Evolutionary conservation across 805 yeast genomes (phyloP).

Genomic region (Helenozyma rhizophorensis): DNA sequence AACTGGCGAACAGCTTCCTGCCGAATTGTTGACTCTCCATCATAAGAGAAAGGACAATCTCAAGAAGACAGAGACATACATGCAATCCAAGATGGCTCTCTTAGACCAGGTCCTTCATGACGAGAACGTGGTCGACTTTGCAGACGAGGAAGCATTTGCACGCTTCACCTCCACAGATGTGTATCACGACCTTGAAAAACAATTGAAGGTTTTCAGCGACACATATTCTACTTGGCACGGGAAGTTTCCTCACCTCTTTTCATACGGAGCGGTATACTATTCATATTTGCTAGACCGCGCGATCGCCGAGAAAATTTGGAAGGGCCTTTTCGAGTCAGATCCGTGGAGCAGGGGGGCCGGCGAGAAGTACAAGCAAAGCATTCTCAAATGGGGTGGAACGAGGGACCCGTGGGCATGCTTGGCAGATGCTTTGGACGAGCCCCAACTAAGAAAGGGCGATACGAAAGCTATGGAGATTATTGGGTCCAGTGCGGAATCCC

Average conservation of each 20-base stretch:
- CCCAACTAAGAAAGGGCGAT: constrained; percentile 62
- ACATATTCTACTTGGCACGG: constrained; percentile 84
- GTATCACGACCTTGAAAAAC: constrained; percentile 62
- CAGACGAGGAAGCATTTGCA: constrained; percentile 7
- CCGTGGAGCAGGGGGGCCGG: constrained; percentile 77
- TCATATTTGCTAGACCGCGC: constrained; percentile 90
- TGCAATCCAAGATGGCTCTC: constrained; percentile 87
- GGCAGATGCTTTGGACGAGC: constrained; percentile 69
- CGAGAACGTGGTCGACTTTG: constrained; percentile 33
- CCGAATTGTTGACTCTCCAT: constrained; percentile 44
- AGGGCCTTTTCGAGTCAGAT: constrained; percentile 59
- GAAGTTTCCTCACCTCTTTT: constrained; percentile 85
- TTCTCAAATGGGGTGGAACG: constrained; percentile 92
- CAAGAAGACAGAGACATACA: constrained; percentile 69
- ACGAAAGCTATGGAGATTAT: constrained; percentile 57
- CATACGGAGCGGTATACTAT: constrained; percentile 93
- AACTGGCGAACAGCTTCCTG: constrained; percentile 60
- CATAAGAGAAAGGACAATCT: constrained; percentile 50
- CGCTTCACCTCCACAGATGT: constrained; percentile 47
- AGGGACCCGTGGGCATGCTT: constrained; percentile 84
- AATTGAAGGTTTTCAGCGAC: constrained; percentile 62
- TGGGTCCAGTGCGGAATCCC: constrained; percentile 6
- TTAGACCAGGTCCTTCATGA: constrained; percentile 78
- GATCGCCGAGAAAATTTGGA: constrained; percentile 84
- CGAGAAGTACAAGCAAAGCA: constrained; percentile 60